Evolutionary conservation across 805 yeast genomes (phyloP).

Genomic region (Yarrowia alimentaria): DNA sequence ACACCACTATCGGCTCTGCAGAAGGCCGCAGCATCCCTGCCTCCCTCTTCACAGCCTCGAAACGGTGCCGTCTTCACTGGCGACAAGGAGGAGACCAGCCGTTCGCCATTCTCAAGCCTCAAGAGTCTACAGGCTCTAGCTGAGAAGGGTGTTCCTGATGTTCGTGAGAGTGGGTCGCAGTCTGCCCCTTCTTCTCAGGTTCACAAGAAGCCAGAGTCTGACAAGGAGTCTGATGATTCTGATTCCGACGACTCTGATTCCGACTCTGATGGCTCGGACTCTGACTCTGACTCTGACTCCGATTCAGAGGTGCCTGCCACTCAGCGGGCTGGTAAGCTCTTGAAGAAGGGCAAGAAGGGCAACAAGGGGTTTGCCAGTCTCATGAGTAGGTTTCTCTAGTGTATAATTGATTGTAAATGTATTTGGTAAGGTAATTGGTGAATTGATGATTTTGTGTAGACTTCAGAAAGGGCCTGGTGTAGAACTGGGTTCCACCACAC

Average conservation of each 20-base stretch:
- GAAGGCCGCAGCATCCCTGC: not conserved
- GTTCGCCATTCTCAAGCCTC: not conserved
- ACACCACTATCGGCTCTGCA: not conserved
- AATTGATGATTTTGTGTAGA: not conserved
- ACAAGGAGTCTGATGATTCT: no score
- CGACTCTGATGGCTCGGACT: not conserved
- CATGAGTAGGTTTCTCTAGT: slow-evolving; percentile 13
- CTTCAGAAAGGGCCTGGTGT: not conserved
- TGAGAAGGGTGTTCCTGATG: not conserved
- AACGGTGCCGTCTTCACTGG: not conserved
- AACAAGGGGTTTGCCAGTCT: slow-evolving; percentile 16
- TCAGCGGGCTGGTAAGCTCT: slow-evolving; percentile 1
- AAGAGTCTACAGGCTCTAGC: not conserved
- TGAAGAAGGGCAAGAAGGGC: slow-evolving; percentile 21
- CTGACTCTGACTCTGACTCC: slow-evolving; percentile 2
- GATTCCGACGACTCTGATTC: not conserved
- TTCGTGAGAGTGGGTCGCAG: not conserved
- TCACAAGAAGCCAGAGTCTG: no score
- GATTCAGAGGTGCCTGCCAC: not conserved
- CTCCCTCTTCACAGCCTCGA: no score
- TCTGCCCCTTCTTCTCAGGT: not conserved
- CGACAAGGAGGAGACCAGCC: not conserved
- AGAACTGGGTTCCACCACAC: not conserved
- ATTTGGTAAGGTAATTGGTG: not conserved
- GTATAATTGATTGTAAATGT: slow-evolving; percentile 5